phyloP scores from a whole-genome alignment of 768 basidiomycete genomes.

The Psilocybe tampanensis region DNA sequence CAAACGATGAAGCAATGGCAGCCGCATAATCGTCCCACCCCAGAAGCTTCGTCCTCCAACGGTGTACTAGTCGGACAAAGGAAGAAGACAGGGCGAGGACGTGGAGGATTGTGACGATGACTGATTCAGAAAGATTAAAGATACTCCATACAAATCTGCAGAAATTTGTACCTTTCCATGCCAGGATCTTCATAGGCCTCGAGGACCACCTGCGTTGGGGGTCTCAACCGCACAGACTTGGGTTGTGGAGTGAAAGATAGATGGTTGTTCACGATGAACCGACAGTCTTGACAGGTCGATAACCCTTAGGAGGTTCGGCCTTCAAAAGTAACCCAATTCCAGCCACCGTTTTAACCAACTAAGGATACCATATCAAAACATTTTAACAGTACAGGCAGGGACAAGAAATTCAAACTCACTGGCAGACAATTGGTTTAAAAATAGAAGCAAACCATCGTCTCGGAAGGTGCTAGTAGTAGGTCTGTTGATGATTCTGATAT shows the following conservation, averaged over 20 bases:
- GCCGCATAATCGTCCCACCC: constrained; percentile 30
- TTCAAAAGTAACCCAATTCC: no score
- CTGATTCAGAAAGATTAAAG: neutral
- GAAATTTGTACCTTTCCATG: constrained; percentile 15
- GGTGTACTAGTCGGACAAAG: constrained; percentile 19
- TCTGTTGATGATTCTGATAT: no score
- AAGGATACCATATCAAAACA: neutral
- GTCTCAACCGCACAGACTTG: neutral
- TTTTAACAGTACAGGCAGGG: neutral
- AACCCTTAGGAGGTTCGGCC: neutral
- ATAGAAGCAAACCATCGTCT: neutral
- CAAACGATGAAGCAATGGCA: constrained; percentile 14
- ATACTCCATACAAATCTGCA: neutral
- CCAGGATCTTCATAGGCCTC: neutral
- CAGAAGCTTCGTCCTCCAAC: constrained; percentile 17
- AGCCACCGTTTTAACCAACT: neutral
- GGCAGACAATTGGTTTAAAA: neutral
- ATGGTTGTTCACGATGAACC: neutral
- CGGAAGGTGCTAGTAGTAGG: no score
- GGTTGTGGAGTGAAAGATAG: neutral
- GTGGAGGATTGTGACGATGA: constrained; percentile 20
- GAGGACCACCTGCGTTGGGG: neutral
- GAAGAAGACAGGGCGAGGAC: constrained; percentile 17
- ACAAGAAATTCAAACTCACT: neutral
- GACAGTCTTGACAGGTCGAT: neutral